Conservation (phyloP, 345 rosid species). For the Fremontodendron californicum region DNA sequence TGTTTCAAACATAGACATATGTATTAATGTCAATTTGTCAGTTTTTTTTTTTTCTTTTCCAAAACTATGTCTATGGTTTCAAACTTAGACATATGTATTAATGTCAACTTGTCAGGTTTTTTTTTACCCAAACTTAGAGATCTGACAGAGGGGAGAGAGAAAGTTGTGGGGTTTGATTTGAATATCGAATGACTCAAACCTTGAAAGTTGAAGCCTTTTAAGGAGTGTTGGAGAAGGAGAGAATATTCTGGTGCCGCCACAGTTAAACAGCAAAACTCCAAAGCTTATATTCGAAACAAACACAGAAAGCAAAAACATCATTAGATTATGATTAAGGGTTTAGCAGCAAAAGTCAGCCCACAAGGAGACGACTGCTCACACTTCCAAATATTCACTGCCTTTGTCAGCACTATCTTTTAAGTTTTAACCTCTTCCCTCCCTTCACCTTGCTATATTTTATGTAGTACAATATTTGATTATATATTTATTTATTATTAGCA, state of each 20-base stretch:
- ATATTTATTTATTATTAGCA: too few relatives aligned
- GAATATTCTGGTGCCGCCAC: slow-evolving; percentile 90
- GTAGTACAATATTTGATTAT: too few relatives aligned
- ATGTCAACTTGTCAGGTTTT: too few relatives aligned
- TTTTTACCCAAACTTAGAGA: slow-evolving; percentile 1
- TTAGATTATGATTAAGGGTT: slow-evolving; percentile 89
- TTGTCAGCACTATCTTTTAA: slow-evolving; percentile 81
- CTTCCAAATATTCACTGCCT: slow-evolving; percentile 87
- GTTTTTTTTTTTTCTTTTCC: too few relatives aligned
- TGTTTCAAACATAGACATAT: too few relatives aligned
- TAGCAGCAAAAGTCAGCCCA: slow-evolving; percentile 81
- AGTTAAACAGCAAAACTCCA: slow-evolving; percentile 89
- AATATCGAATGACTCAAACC: slow-evolving; percentile 19
- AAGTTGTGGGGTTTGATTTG: slow-evolving; percentile 1
- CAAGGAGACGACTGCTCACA: slow-evolving; percentile 71
- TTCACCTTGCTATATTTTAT: too few relatives aligned
- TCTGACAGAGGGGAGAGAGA: neutral
- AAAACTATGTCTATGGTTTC: neutral
- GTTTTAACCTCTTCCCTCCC: too few relatives aligned
- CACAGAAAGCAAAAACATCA: slow-evolving; percentile 47
- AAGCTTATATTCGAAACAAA: slow-evolving; percentile 44
- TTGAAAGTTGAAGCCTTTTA: slow-evolving; percentile 46
- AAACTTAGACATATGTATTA: too few relatives aligned
- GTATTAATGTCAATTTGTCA: neutral
- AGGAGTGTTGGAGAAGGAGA: slow-evolving; percentile 51